Base-by-base conservation (phyloP, 2,329 filamentous ascomycete genomes). In the Ceratocystis colombiana region DNA sequence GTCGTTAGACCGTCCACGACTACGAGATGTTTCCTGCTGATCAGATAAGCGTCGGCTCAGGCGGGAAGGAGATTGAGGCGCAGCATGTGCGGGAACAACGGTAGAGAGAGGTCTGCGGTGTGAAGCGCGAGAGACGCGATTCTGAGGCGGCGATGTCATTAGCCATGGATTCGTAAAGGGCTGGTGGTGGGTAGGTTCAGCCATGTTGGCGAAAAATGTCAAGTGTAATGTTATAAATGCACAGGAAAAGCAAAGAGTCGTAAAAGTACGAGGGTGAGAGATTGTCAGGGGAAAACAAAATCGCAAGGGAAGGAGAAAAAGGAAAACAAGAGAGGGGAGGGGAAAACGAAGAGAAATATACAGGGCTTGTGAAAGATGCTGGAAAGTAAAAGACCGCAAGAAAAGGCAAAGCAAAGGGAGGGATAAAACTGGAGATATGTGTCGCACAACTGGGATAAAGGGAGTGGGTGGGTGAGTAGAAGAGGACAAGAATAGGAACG, bases 1-100 rank as follows among this genome's bases (percentile, higher is more conserved):
- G 73, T 70, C 74, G 70, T 70, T 77, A 73, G 30, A 50, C n/a
- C 64, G 62, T 5, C 57, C 61, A 5, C 69, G 76, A 64, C 70
- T 69, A 44, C 70, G 72, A 69, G 73, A 74, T 12, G 75, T 77
- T 48, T 83, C 81, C 69, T 81, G 79, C 70, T 82, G 81, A 65
- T 85, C 83, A 1, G 83, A 85, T 48, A 84, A 75, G 28, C 83
- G 81, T 46, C 82, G 79, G 66, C 75, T 74, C 30, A 82, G 69
- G 61, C 76, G 77, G 17, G 82, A 79, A 59, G 82, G 82, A 1
- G 82, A 83, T 5, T 65, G 75, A 73, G 20, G 78, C 76, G 61
- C 79, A 77, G 68, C 80, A 76, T 67, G 66, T 20, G 79, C 74
- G 17, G 80, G 76, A 20, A 82, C 73, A 28, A 77, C 78, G 5